Evolutionary conservation across 163 green algal genomes (phyloP), one percentile per base, ranked within the genome.

Genomic region (Chlamydomonas reinhardtii): DNA sequence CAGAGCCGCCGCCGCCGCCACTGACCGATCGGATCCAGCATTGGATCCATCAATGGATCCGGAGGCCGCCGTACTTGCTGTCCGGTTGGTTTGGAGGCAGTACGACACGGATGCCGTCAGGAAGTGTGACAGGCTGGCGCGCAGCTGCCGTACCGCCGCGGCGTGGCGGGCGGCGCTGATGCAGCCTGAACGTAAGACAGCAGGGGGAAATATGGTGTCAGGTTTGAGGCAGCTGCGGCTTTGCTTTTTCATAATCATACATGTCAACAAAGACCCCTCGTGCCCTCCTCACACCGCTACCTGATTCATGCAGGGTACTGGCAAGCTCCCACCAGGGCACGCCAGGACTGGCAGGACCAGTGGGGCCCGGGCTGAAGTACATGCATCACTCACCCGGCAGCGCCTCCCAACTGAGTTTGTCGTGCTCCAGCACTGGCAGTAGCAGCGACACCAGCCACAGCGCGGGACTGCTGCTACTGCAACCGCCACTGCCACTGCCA

Each of bases 361-460:
- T n/a, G n/a, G n/a, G n/a, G n/a, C n/a, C n/a, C n/a, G n/a, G n/a
- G n/a, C n/a, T n/a, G n/a, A n/a, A n/a, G n/a, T n/a, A n/a, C n/a
- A n/a, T n/a, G 39, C 39, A 48, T 8, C 5, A 48, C 39, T 48
- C 39, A 56, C 79, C 87, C 20, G 62, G 68, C 68, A 85, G 61
- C 34, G 39, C 22, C 37, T 89, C 82, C 80, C 80, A 79, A 35
- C 34, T 74, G 0, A 91, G 74, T 78, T 87, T 91, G 37, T 90
- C 84, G 34, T 54, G 39, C 31, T 90, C 88, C 39, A 86, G 43
- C 35, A 75, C 78, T 20, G 73, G 73, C 74, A 91, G 84, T 48
- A 91, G 72, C 76, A 80, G 48, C 68, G 77, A 34, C 77, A 91
- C 68, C 73, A 91, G 84, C 73, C 54, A 74, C 39, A 85, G 84